A percentile compares a stretch with the other conserved stretches of the same genome.
phyloP scores from a whole-genome alignment of 129 eudicot genomes.

The Chrysanthemum seticuspe region DNA sequence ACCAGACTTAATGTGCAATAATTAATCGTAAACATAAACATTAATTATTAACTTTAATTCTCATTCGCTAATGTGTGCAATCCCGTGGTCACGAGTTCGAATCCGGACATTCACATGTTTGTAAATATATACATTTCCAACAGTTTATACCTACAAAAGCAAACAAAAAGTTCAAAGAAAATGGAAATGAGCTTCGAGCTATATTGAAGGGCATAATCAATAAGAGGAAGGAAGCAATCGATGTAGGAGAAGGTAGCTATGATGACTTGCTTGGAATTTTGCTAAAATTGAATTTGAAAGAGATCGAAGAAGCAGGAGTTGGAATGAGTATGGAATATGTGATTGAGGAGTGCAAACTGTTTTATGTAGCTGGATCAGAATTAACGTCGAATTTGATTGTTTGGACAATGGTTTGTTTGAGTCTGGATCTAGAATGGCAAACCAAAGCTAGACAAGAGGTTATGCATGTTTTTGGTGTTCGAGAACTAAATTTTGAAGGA shows the following conservation, averaged over 20 bases:
- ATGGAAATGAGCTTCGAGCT: no score
- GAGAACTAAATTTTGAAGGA: conserved; percentile 34
- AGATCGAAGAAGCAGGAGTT: conserved; percentile 20
- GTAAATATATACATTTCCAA: no score
- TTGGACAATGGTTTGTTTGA: conserved; percentile 45
- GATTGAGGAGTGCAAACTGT: conserved; percentile 47
- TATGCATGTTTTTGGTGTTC: conserved; percentile 28
- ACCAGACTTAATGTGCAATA: no score
- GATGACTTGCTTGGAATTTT: conserved; percentile 38
- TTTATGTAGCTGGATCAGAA: conserved; percentile 51
- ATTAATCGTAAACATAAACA: no score
- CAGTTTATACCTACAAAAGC: no score
- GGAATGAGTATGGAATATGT: conserved; percentile 41
- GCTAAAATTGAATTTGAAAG: conserved; percentile 27
- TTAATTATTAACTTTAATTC: no score
- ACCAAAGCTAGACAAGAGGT: conserved; percentile 41
- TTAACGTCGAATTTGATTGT: conserved; percentile 38
- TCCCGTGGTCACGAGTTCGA: no score
- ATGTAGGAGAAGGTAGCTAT: conserved; percentile 10
- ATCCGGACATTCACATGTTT: no score
- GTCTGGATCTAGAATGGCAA: conserved; percentile 46
- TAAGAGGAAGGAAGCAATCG: conserved; percentile 28
- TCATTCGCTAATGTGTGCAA: no score
- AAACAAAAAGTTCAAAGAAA: no score
- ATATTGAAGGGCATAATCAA: not conserved